Base-by-base conservation (phyloP, 1,139 yeast genomes). In the Debaryomyces sp. region DNA sequence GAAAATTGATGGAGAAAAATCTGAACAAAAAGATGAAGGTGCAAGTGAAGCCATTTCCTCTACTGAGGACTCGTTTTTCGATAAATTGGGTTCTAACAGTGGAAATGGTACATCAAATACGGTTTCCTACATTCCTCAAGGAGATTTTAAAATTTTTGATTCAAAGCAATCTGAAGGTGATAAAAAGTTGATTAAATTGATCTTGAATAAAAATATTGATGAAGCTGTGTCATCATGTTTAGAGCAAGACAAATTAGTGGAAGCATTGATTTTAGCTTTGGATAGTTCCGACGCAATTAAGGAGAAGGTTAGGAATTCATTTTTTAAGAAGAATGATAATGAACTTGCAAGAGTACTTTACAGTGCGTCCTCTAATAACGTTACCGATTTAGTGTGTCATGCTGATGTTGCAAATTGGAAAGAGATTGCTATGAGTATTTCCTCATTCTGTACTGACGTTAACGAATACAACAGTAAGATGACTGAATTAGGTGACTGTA, bases 361-460 rank as follows among this genome's bases (percentile, higher is more conserved):
- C 66, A 82, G 86, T 50, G 80, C 84, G 15, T 75, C 90, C 1
- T 74, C 80, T 27, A 77, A 76, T 45, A 77, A 85, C 55, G 78
- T 89, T 21, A 70, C 80, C 30, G 98, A 94, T 64, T 68, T 94
- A 54, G 95, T 90, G 33, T 78, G 80, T 32, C 85, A 92, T 62
- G 89, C 90, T 23, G 87, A 88, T 60, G 84, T 91, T 41, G 61
- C 77, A 6, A 84, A 89, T 57, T 95, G 99, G 99, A 86, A 82
- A 60, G 86, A 85, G 47, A 83, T 89, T 57, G 89, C 94, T n/a
- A 75, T 80, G 35, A 79, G 91, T 24, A 79, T 92, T 49, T 68
- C 84, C 47, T 79, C 89, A 5, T 86, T 81, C 60, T 69, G 83
- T 45, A 58, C 68, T 1, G 78, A 78, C 52, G 63, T 68, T 4